Evolutionary conservation across 441 rosid species (phyloP).

Genomic region (Kokia cookei): DNA sequence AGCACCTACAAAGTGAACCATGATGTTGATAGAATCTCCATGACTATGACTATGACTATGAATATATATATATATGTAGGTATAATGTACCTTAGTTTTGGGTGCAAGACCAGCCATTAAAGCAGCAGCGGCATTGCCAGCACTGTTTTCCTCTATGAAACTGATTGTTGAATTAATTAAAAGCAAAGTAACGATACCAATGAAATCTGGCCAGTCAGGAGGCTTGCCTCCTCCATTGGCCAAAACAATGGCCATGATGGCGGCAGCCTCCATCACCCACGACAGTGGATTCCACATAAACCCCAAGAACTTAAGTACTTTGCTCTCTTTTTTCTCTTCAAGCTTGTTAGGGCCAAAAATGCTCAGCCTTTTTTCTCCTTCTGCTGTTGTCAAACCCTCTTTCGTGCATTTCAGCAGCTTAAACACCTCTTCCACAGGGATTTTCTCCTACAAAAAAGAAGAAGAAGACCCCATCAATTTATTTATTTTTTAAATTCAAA

Average conservation of each 20-base stretch:
- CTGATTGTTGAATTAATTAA: constrained; percentile 93
- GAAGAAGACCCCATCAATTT: not conserved
- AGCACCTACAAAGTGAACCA: constrained; percentile 39
- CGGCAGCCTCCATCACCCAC: constrained; percentile 96
- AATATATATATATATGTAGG: not conserved
- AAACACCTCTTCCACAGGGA: constrained; percentile 81
- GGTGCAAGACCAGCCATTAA: constrained; percentile 98
- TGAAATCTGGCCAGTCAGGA: constrained; percentile 89
- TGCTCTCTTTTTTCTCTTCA: constrained; percentile 77
- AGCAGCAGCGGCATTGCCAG: constrained; percentile 96
- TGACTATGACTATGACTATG: too few species aligned
- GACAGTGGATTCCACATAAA: constrained; percentile 98
- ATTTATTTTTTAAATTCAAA: not conserved
- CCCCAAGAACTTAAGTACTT: constrained; percentile 73
- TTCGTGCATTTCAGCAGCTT: constrained; percentile 60
- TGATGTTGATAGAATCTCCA: not conserved
- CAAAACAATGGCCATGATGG: constrained; percentile 85
- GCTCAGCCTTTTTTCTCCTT: constrained; percentile 69
- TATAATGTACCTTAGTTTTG: constrained; percentile 55
- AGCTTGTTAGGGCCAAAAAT: constrained; percentile 83
- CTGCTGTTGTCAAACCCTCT: constrained; percentile 61
- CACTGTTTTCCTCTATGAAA: constrained; percentile 89
- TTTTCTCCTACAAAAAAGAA: constrained; percentile 43
- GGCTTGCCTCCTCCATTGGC: constrained; percentile 94
- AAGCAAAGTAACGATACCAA: constrained; percentile 75